Evolutionary conservation across 192 early-diverging fungal species (phyloP).

Genomic region (Spizellomyces punctatus): DNA sequence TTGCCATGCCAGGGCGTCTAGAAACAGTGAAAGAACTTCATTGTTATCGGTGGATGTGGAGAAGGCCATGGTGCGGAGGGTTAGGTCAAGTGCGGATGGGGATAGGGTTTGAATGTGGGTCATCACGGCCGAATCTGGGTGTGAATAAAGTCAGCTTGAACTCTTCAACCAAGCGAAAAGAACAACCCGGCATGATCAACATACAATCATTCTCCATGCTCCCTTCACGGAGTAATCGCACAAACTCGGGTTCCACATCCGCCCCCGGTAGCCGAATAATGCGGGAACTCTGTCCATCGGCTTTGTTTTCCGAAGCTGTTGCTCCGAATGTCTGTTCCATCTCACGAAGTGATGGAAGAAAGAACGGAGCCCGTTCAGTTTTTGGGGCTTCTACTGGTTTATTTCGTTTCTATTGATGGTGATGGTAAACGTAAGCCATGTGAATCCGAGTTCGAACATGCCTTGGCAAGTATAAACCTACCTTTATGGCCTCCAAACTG

Average conservation of each 20-base stretch:
- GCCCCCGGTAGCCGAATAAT: slow-evolving; percentile 51
- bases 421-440: not conserved
- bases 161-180: not conserved
- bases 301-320: slow-evolving; percentile 24
- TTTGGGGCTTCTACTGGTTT: slow-evolving; percentile 88
- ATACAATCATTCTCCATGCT: slow-evolving; percentile 39
- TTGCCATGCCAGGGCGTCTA: slow-evolving; percentile 64
- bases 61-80: slow-evolving; percentile 75
- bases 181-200: not conserved
- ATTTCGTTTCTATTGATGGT: slow-evolving; percentile 71
- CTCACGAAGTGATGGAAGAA: slow-evolving; percentile 80
- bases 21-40: slow-evolving; percentile 42
- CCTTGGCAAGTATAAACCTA: slow-evolving; percentile 18
- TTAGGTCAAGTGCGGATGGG: slow-evolving; percentile 84
- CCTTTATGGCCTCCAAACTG: slow-evolving; percentile 87
- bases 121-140: slow-evolving; percentile 62
- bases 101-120: slow-evolving; percentile 73
- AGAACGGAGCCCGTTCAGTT: slow-evolving; percentile 90
- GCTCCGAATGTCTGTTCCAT: slow-evolving; percentile 69
- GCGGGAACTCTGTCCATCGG: slow-evolving; percentile 42
- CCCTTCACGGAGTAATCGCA: slow-evolving; percentile 55
- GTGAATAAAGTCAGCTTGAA: not conserved
- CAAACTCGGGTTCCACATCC: slow-evolving; percentile 64
- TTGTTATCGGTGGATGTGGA: not conserved
- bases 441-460: not conserved